Evolutionary conservation across 805 yeast genomes (phyloP).

Genomic region (Zygosaccharomyces siamensis): DNA sequence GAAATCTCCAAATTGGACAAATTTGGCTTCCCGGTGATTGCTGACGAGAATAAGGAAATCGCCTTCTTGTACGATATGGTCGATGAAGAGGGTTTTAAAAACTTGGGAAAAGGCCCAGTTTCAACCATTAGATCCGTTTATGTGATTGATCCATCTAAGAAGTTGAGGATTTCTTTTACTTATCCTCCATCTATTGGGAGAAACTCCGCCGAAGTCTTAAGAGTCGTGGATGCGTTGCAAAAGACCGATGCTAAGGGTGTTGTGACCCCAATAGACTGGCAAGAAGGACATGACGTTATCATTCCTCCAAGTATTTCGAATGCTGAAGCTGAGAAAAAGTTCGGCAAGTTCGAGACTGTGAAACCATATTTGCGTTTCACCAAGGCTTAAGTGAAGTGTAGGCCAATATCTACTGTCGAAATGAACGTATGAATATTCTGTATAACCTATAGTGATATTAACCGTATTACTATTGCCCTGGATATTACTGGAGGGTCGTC

Average conservation of each 20-base stretch:
- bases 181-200: slow-evolving; percentile 95
- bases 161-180: slow-evolving; percentile 76
- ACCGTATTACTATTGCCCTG: neutral
- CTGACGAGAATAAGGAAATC: slow-evolving; percentile 79
- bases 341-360: slow-evolving; percentile 79
- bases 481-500: neutral
- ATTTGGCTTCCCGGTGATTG: slow-evolving; percentile 85
- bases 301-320: slow-evolving; percentile 82
- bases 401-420: neutral
- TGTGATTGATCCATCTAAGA: slow-evolving; percentile 85
- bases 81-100: slow-evolving; percentile 77
- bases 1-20: slow-evolving; percentile 68
- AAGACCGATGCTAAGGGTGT: slow-evolving; percentile 76
- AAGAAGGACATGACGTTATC: slow-evolving; percentile 83
- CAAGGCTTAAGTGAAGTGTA: slow-evolving; percentile 30
- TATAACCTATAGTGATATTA: neutral
- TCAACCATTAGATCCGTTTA: slow-evolving; percentile 90
- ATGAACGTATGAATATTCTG: neutral
- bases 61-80: slow-evolving; percentile 84
- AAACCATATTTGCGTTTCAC: slow-evolving; percentile 87
- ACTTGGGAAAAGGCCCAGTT: slow-evolving; percentile 65
- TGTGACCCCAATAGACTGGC: slow-evolving; percentile 92
- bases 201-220: slow-evolving; percentile 86
- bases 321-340: slow-evolving; percentile 73
- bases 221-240: slow-evolving; percentile 87